phyloP scores from a whole-genome alignment of 2,329 filamentous ascomycete genomes.

The Talaromyces sp. region DNA sequence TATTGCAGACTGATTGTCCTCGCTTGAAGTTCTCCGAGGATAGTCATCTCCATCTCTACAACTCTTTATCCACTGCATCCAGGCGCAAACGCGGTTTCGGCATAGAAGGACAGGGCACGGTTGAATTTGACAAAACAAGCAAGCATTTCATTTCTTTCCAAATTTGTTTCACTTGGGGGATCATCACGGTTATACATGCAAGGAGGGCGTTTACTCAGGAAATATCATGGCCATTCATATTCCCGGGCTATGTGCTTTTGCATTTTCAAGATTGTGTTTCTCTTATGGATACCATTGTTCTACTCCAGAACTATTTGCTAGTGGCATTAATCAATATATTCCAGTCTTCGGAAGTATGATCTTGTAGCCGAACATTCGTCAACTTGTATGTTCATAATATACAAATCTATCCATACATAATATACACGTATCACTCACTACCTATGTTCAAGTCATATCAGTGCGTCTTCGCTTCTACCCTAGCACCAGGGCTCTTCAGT shows the following conservation, averaged over 20 bases:
- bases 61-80: conserved; percentile 1
- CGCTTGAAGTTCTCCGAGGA: no score
- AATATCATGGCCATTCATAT: not conserved
- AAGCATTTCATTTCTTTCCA: not conserved
- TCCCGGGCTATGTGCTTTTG: not conserved
- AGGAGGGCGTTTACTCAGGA: not conserved
- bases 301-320: not conserved
- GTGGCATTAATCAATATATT: conserved; percentile 11
- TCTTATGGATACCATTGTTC: not conserved
- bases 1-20: conserved; percentile 14
- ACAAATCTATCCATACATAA: not conserved
- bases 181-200: not conserved
- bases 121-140: not conserved
- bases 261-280: not conserved
- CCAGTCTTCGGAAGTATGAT: not conserved
- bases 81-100: not conserved
- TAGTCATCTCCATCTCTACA: not conserved
- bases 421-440: not conserved
- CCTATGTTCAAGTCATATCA: not conserved
- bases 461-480: not conserved
- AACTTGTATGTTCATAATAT: not conserved
- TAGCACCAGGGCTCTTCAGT: not conserved
- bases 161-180: not conserved
- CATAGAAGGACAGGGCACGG: not conserved
- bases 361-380: not conserved